Percentiles rank a stretch among this genome's conserved stretches.
phyloP scores from a whole-genome alignment of 2,329 filamentous ascomycete species.

The Fusarium sp. region DNA sequence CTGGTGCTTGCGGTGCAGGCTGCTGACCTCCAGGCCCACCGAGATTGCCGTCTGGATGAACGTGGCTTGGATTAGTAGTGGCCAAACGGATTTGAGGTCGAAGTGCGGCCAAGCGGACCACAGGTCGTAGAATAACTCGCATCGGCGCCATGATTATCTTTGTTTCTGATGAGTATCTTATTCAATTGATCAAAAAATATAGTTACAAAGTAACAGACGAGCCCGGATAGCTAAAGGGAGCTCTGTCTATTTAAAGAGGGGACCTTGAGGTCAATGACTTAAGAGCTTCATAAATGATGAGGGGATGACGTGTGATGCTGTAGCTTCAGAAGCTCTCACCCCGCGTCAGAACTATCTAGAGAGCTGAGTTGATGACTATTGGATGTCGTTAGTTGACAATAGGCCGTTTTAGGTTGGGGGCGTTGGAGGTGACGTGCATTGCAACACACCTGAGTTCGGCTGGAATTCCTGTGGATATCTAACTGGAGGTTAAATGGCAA shows the following conservation, averaged over 20 bases:
- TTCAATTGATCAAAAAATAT: neutral
- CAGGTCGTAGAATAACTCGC: constrained; percentile 41
- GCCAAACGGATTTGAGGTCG: constrained; percentile 36
- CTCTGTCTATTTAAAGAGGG: constrained; percentile 10
- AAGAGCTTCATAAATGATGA: constrained; percentile 36
- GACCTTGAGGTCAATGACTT: constrained; percentile 27
- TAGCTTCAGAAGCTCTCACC: constrained; percentile 15
- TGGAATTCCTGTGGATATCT: constrained; percentile 1
- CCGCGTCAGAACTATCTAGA: constrained; percentile 13
- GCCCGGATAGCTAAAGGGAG: neutral
- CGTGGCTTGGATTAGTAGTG: constrained; percentile 7
- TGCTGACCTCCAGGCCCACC: constrained; percentile 57
- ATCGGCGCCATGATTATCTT: constrained; percentile 25
- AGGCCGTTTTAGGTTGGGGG: constrained; percentile 21
- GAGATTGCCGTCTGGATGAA: constrained; percentile 37
- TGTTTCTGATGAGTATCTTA: neutral
- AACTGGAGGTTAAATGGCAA: neutral
- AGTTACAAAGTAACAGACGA: neutral
- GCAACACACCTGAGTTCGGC: neutral
- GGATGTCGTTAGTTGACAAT: constrained; percentile 15
- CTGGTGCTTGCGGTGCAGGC: constrained; percentile 47
- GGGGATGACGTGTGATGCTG: constrained; percentile 40
- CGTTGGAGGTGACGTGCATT: constrained; percentile 7
- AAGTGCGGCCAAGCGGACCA: constrained; percentile 42
- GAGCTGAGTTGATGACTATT: constrained; percentile 25